Conservation (phyloP, 169 alveolate genomes). For the Plasmodium reichenowi region DNA sequence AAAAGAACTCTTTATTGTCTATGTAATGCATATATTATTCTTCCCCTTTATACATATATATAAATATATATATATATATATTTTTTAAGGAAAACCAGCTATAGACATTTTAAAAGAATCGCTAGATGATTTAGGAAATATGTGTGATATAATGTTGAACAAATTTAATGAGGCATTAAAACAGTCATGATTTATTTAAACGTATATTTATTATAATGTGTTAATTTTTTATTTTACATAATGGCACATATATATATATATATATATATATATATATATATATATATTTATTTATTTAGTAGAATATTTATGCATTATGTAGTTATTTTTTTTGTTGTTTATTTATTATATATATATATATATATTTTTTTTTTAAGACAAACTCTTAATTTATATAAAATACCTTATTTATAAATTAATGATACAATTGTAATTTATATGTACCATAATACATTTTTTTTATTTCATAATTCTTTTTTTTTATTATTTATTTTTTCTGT, state of each 20-base stretch:
- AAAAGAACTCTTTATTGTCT: no score
- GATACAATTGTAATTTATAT: no score
- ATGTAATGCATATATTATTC: no score
- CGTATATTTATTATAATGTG: neutral
- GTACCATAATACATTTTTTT: no score
- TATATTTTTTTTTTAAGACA: neutral
- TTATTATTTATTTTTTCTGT: no score
- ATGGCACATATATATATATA: neutral
- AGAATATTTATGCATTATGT: no score
- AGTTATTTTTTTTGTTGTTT: neutral
- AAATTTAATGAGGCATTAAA: constrained; percentile 79
- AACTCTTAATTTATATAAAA: no score
- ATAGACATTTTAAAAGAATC: constrained; percentile 80
- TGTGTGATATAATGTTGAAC: constrained; percentile 80
- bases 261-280: neutral
- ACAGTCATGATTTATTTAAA: constrained; percentile 12
- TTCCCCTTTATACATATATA: neutral
- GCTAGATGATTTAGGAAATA: constrained; percentile 78
- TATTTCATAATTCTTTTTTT: no score
- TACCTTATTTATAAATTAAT: no score
- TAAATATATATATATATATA: no score
- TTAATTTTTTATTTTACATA: neutral
- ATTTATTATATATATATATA: neutral
- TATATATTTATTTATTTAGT: neutral
- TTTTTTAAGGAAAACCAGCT: constrained; percentile 83